phyloP scores from a whole-genome alignment of 2,329 filamentous ascomycete species.

The Sarocladium brachiariae region DNA sequence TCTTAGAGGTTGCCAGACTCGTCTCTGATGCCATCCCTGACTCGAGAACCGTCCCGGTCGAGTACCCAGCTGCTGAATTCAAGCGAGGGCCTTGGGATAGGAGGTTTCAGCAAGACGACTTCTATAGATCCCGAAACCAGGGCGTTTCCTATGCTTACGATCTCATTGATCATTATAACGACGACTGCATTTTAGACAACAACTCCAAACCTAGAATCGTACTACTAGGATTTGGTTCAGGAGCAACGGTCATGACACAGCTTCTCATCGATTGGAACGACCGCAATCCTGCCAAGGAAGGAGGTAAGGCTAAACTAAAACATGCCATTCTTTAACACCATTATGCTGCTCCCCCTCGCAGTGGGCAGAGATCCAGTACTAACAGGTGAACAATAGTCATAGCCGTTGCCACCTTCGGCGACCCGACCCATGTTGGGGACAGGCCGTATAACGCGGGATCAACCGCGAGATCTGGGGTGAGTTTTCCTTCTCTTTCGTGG shows the following conservation, averaged over 20 bases:
- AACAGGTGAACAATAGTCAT: neutral
- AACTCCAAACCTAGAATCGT: neutral
- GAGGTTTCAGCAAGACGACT: too few species aligned
- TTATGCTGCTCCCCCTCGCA: too few species aligned
- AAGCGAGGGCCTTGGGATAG: neutral
- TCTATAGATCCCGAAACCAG: too few species aligned
- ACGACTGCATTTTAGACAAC: too few species aligned
- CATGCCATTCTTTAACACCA: too few species aligned
- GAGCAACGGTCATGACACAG: neutral
- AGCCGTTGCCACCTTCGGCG: neutral
- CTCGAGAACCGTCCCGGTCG: neutral
- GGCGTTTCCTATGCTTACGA: too few species aligned
- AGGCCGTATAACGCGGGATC: neutral
- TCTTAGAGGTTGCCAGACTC: neutral
- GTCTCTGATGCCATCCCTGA: neutral
- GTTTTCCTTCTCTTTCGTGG: too few species aligned
- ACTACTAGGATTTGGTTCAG: neutral
- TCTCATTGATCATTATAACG: too few species aligned
- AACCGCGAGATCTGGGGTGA: neutral
- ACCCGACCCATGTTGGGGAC: neutral
- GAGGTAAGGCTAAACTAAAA: too few species aligned
- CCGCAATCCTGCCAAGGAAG: neutral
- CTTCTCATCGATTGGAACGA: neutral
- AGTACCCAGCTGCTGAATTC: neutral
- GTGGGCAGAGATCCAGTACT: too few species aligned